These are phyloP conservation scores for Trichoderma pleuroti DNA, from an alignment of 2,329 filamentous ascomycete species.

Conservation along the genomic window DNA sequence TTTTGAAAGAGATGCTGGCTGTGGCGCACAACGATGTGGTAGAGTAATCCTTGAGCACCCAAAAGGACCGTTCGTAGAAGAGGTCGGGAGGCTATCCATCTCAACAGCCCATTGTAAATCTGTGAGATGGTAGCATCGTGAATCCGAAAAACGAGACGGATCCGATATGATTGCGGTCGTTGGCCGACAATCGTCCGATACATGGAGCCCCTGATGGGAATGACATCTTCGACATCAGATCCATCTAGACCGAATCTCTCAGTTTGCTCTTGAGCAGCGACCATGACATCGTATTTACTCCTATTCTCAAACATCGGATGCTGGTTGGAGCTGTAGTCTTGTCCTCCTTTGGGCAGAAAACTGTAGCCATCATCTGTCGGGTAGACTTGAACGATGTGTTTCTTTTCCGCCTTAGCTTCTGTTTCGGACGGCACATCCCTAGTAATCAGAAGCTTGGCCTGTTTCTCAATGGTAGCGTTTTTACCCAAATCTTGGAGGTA, in stretches of 20 bases:
- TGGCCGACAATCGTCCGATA: slow-evolving; percentile 31
- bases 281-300: slow-evolving; percentile 4
- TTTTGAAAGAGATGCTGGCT: slow-evolving; percentile 25
- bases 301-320: background rate
- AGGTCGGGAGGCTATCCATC: slow-evolving; percentile 27
- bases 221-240: slow-evolving; percentile 29
- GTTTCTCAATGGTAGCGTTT: slow-evolving; percentile 32
- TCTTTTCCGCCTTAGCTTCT: background rate
- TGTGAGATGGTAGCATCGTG: slow-evolving; percentile 21
- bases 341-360: background rate
- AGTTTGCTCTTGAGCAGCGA: slow-evolving; percentile 14
- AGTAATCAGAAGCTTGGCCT: slow-evolving; percentile 27
- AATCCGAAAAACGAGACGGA: slow-evolving; percentile 33
- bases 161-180: slow-evolving; percentile 35
- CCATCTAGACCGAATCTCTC: slow-evolving; percentile 22
- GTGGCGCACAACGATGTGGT: slow-evolving; percentile 30
- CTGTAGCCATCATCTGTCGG: background rate
- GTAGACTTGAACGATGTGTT: background rate
- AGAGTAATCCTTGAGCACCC: slow-evolving; percentile 22
- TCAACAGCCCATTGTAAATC: slow-evolving; percentile 29
- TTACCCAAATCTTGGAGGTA: slow-evolving; percentile 36
- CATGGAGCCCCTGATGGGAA: slow-evolving; percentile 31
- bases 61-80: slow-evolving; percentile 32
- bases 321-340: background rate
- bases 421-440: background rate